phyloP scores from a whole-genome alignment of 768 basidiomycete species.

The Antrodiella citrinella region DNA sequence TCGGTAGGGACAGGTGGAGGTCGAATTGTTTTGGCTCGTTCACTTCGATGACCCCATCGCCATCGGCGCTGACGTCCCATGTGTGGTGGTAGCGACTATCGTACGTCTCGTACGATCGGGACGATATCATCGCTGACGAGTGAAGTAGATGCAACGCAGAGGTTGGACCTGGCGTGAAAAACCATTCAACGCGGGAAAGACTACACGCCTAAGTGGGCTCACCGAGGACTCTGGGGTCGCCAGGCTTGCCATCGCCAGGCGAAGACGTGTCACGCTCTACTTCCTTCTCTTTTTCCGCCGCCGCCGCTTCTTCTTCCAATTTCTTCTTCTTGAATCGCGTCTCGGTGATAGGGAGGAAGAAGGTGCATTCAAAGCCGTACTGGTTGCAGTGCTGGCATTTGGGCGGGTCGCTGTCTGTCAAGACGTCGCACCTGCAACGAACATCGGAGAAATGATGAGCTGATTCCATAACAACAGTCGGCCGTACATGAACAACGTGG shows the following conservation, averaged over 20 bases:
- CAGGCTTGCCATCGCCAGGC: slow-evolving; percentile 40
- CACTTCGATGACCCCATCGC: slow-evolving; percentile 84
- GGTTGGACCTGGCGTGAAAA: slow-evolving; percentile 62
- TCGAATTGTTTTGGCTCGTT: slow-evolving; percentile 56
- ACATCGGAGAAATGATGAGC: neutral
- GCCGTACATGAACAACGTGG: slow-evolving; percentile 2
- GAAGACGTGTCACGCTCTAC: slow-evolving; percentile 31
- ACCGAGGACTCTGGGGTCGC: slow-evolving; percentile 54
- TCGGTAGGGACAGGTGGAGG: slow-evolving; percentile 43
- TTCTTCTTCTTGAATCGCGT: slow-evolving; percentile 98
- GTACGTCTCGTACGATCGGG: slow-evolving; percentile 79
- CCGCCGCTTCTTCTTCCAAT: slow-evolving; percentile 56
- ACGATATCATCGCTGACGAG: slow-evolving; percentile 79
- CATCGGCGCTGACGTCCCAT: slow-evolving; percentile 76
- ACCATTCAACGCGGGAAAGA: slow-evolving; percentile 1
- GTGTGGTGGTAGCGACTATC: slow-evolving; percentile 84
- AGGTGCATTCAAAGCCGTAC: slow-evolving; percentile 90
- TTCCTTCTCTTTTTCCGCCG: slow-evolving; percentile 28
- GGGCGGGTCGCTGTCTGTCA: slow-evolving; percentile 69
- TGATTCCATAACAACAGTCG: slow-evolving; percentile 5
- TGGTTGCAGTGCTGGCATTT: slow-evolving; percentile 93
- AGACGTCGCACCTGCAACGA: slow-evolving; percentile 66
- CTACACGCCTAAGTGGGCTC: slow-evolving; percentile 9
- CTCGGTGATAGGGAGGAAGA: slow-evolving; percentile 97
- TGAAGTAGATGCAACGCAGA: slow-evolving; percentile 82